Percentiles rank a stretch among this genome's conserved stretches.
These are phyloP conservation scores for Schwanniomyces vanrijiae DNA, from an alignment of 805 yeast species.

Conservation along the genomic window DNA sequence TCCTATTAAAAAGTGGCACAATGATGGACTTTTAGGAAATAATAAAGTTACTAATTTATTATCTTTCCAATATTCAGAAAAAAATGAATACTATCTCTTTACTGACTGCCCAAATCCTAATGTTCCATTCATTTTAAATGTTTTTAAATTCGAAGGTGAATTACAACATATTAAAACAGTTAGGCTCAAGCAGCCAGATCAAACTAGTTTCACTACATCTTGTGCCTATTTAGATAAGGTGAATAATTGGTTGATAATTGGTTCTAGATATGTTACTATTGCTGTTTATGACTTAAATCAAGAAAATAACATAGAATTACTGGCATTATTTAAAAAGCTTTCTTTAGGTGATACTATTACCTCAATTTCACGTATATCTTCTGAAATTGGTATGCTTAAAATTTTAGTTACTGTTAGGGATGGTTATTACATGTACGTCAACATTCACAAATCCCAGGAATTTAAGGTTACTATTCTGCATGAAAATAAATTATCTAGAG, in stretches of 20 bases:
- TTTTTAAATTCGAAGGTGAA: conserved; percentile 21
- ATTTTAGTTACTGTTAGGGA: conserved; percentile 61
- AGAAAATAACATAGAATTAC: conserved; percentile 17
- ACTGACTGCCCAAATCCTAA: conserved; percentile 69
- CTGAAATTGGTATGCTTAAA: conserved; percentile 12
- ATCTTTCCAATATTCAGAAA: conserved; percentile 17
- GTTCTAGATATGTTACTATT: conserved; percentile 71
- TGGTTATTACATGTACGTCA: conserved; percentile 54
- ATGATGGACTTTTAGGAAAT: conserved; percentile 21
- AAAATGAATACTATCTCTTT: conserved; percentile 35
- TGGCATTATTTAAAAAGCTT: conserved; percentile 44
- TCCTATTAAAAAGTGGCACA: conserved; percentile 24
- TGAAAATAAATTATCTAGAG: conserved; percentile 66
- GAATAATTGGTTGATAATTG: conserved; percentile 51
- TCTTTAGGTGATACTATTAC: conserved; percentile 71
- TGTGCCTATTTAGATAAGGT: conserved; percentile 45
- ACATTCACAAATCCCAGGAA: conserved; percentile 11
- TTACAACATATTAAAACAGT: conserved; percentile 27
- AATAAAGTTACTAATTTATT: conserved; percentile 54
- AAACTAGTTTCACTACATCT: conserved; percentile 54
- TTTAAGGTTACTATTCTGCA: conserved; percentile 34
- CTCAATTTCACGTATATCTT: conserved; percentile 42
- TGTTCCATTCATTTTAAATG: conserved; percentile 49
- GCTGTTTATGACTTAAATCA: conserved; percentile 49
- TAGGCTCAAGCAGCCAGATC: conserved; percentile 39